A percentile compares a stretch with the other conserved stretches of the same genome.
phyloP scores from a whole-genome alignment of 192 early-diverging fungal genomes.

The Entrophospora sp. region DNA sequence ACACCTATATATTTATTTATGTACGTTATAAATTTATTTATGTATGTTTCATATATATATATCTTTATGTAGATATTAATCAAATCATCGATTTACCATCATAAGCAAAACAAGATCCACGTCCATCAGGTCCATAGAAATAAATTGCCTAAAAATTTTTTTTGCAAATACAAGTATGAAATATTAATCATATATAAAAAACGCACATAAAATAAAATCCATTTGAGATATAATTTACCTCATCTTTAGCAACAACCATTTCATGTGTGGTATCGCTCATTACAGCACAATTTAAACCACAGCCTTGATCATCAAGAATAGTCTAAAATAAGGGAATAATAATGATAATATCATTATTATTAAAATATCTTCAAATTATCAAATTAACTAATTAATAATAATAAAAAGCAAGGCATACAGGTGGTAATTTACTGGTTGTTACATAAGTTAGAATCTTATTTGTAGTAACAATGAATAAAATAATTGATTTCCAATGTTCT shows the following conservation, averaged over 20 bases:
- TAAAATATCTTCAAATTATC: background rate
- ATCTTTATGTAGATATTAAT: too few species aligned
- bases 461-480: slow-evolving; percentile 65
- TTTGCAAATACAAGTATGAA: too few species aligned
- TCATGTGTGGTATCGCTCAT: slow-evolving; percentile 62
- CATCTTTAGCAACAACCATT: slow-evolving; percentile 79
- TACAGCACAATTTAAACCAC: slow-evolving; percentile 62
- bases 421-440: slow-evolving; percentile 28
- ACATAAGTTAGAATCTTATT: slow-evolving; percentile 51
- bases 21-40: too few species aligned
- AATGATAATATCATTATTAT: background rate
- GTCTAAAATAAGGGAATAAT: slow-evolving; percentile 19
- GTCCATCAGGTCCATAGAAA: slow-evolving; percentile 84
- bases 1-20: too few species aligned
- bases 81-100: too few species aligned
- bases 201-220: too few species aligned
- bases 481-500: slow-evolving; percentile 51
- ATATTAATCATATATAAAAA: background rate
- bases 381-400: too few species aligned
- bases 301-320: slow-evolving; percentile 74
- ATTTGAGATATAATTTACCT: slow-evolving; percentile 39
- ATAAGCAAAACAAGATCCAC: slow-evolving; percentile 86
- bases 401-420: too few species aligned
- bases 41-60: too few species aligned
- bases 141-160: slow-evolving; percentile 74